Evolutionary conservation across 768 basidiomycete genomes (phyloP).

Genomic region (Sutorius australiensis): DNA sequence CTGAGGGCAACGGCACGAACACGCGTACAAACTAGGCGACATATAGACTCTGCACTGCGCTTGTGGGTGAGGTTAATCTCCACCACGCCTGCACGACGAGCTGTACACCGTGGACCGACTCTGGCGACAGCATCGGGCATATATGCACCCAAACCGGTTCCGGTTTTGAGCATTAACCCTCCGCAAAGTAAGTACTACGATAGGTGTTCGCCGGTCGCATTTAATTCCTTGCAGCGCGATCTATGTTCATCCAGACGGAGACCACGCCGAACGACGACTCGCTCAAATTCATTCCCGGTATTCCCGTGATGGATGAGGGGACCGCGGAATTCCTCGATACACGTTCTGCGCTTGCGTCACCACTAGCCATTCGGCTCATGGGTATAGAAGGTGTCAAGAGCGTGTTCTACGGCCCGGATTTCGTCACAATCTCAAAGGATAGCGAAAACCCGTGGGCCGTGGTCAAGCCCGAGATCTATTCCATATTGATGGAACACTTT

Average conservation of each 20-base stretch:
- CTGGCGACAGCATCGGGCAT: conserved; percentile 34
- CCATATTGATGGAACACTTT: conserved; percentile 95
- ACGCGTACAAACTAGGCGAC: conserved; percentile 3
- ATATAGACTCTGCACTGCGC: conserved; percentile 10
- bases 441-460: conserved; percentile 82
- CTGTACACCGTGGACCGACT: conserved; percentile 31
- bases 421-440: conserved; percentile 93
- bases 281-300: conserved; percentile 95
- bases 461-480: conserved; percentile 95
- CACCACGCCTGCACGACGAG: conserved; percentile 14
- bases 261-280: conserved; percentile 96
- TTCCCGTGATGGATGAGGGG: conserved; percentile 81
- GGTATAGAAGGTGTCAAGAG: conserved; percentile 87
- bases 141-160: conserved; percentile 9
- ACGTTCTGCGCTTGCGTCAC: conserved; percentile 80
- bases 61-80: conserved; percentile 25
- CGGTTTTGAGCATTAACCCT: conserved; percentile 10
- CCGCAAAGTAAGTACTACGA: conserved; percentile 33
- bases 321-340: conserved; percentile 94
- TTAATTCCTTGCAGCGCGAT: conserved; percentile 48
- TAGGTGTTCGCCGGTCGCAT: neutral
- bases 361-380: conserved; percentile 92
- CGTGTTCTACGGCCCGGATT: conserved; percentile 97
- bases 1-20: conserved; percentile 9
- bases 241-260: conserved; percentile 99